Base-by-base conservation (phyloP, 495 filamentous ascomycete genomes). In the Penicillium lagena region DNA sequence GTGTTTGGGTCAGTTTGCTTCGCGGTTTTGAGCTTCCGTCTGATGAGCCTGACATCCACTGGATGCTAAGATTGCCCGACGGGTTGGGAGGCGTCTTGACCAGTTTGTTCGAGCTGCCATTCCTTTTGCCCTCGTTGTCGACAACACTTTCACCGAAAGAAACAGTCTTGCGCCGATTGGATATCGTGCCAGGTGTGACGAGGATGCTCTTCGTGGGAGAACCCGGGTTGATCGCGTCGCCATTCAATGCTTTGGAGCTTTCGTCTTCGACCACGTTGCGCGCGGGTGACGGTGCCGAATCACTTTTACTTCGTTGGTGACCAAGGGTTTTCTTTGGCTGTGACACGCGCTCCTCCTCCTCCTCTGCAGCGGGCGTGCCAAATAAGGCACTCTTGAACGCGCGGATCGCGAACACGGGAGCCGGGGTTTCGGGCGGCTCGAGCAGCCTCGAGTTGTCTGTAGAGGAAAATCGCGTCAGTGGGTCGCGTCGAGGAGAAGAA, bases 351-450 rank as follows among this genome's bases (percentile, higher is more conserved):
- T 52, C 53, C 7, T 61, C 51, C 13, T 66, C 62, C 11, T 76
- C 64, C 1, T 70, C 64, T 15, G 70, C 73, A 13, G 76, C 79
- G 12, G 89, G 88, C 3, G 88, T 91, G 30, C 94, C 93, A 71
- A 95, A 97, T 31, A 98, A 62, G 12, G 87, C 90, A 43, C 86
- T 90, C 55, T 87, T 93, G 64, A 97, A 81, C 12, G 93, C 94
- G 55, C 90, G 89, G 45, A 93, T 79, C 10, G 90, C 91, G 69
- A 98, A 97, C 2, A 96, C 79, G 15, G 90, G 89, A 22, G 89
- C 94, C 9, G 93, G 94, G 7, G 93, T 97, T 50, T 95, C 88
- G 46, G 91, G 93, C 7, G 77, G 73, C 36, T 95, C 89, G 37
- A 60, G 43, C 30, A 66, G 45, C 47, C 56, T 67, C 29, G 67